A percentile compares a stretch with the other conserved stretches of the same genome.
Conservation (phyloP, 2,329 filamentous ascomycete species). For the Trichoderma sp. region DNA sequence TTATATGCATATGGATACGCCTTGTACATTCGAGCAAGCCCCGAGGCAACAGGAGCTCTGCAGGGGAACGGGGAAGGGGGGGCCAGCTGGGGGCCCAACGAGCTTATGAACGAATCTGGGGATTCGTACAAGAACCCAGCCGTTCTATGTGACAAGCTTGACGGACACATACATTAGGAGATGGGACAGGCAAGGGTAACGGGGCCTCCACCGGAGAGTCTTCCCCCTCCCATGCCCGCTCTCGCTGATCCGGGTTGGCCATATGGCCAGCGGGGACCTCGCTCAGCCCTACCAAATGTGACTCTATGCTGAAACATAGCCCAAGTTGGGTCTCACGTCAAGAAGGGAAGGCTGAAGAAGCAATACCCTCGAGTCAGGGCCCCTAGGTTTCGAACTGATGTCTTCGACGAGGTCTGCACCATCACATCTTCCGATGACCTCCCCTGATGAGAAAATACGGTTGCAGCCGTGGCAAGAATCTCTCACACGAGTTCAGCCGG, state of each 20-base stretch:
- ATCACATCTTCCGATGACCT: background rate
- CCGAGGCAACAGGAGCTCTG: conserved; percentile 10
- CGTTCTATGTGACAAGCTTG: background rate
- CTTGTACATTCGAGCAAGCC: conserved; percentile 14
- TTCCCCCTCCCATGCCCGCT: background rate
- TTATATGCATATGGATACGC: conserved; percentile 14
- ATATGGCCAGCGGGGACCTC: background rate
- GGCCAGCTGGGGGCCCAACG: conserved; percentile 2
- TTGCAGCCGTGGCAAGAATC: background rate
- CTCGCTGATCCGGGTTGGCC: background rate
- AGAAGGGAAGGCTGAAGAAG: background rate
- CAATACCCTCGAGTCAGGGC: background rate
- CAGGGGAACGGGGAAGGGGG: background rate
- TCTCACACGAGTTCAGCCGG: conserved; percentile 1
- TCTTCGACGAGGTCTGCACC: background rate
- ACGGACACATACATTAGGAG: conserved; percentile 10
- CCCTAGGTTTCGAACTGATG: background rate
- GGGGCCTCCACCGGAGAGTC: conserved; percentile 8
- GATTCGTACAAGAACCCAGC: background rate
- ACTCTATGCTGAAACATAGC: background rate
- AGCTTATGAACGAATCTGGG: conserved; percentile 19
- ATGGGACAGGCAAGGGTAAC: conserved; percentile 8
- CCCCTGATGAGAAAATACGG: background rate
- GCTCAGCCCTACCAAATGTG: conserved; percentile 16
- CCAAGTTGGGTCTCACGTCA: too few relatives aligned